Evolutionary conservation across 139 green algal species (phyloP).

Genomic region (Coelastrella sp.): DNA sequence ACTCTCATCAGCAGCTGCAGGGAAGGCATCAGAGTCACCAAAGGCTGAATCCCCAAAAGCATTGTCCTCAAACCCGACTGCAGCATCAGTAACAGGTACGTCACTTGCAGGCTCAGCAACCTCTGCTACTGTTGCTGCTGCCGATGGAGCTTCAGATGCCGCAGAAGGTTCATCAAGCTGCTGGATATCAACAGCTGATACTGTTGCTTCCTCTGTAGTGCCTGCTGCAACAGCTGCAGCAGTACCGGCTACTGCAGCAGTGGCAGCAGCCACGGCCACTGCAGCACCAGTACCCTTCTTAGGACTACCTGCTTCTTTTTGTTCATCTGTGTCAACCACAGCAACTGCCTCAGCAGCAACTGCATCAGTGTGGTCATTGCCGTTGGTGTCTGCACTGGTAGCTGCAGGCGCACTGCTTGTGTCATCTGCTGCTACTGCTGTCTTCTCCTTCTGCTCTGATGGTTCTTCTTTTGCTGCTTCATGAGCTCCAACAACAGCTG

Average conservation of each 20-base stretch:
- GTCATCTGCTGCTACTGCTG: conserved; percentile 25
- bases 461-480: background rate
- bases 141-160: background rate
- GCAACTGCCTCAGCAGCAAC: conserved; percentile 3
- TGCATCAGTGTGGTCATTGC: too few species aligned
- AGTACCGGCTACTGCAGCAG: conserved; percentile 12
- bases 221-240: background rate
- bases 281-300: too few species aligned
- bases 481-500: background rate
- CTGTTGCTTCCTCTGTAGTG: background rate
- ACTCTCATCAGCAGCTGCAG: conserved; percentile 19
- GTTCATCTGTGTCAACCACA: too few species aligned
- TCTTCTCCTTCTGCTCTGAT: background rate
- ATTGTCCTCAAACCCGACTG: conserved; percentile 6
- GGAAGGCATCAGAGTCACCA: background rate
- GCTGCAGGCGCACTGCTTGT: background rate
- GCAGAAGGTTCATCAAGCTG: background rate
- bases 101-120: background rate
- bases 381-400: too few species aligned
- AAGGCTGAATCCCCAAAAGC: background rate
- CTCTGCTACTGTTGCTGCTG: background rate
- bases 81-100: background rate
- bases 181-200: background rate
- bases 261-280: background rate
- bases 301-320: too few species aligned